A percentile compares a stretch with the other conserved stretches of the same genome.
phyloP scores from a whole-genome alignment of 345 rosid genomes.

The Angophora floribunda region DNA sequence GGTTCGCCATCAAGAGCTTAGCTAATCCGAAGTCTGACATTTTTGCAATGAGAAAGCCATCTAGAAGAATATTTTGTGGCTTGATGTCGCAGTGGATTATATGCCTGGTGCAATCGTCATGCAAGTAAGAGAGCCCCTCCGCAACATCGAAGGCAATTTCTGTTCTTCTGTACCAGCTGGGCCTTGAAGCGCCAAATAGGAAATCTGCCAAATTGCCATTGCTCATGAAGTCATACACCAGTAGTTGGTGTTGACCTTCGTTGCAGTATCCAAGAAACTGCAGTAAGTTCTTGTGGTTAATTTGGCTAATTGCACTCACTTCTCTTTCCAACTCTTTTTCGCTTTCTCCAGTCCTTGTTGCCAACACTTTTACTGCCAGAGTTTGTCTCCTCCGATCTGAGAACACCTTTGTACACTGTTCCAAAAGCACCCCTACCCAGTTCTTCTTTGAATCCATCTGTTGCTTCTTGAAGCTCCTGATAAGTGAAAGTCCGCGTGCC shows the following conservation, averaged over 20 bases:
- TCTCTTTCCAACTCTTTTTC: constrained; percentile 17
- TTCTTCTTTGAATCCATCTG: neutral
- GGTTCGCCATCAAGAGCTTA: no score
- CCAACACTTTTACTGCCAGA: constrained; percentile 12
- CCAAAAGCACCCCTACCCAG: constrained; percentile 14
- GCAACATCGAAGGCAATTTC: no score
- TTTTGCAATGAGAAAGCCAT: no score
- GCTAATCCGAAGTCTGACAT: no score
- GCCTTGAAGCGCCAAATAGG: no score
- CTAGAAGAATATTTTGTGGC: no score
- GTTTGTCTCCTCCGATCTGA: neutral
- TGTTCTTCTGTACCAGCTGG: no score
- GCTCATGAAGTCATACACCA: constrained; percentile 20
- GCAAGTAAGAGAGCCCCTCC: no score
- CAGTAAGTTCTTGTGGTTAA: constrained; percentile 27
- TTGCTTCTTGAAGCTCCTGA: neutral
- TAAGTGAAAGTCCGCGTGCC: neutral
- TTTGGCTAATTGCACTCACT: constrained; percentile 9
- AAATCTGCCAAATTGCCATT: constrained; percentile 7
- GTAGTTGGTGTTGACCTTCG: constrained; percentile 2
- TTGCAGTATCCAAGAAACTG: constrained; percentile 15
- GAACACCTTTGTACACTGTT: constrained; percentile 8
- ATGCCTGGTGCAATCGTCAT: no score
- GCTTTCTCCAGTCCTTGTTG: neutral
- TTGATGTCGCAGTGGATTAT: no score